Conservation (phyloP, 306 rosid species). For the Comarum palustre region DNA sequence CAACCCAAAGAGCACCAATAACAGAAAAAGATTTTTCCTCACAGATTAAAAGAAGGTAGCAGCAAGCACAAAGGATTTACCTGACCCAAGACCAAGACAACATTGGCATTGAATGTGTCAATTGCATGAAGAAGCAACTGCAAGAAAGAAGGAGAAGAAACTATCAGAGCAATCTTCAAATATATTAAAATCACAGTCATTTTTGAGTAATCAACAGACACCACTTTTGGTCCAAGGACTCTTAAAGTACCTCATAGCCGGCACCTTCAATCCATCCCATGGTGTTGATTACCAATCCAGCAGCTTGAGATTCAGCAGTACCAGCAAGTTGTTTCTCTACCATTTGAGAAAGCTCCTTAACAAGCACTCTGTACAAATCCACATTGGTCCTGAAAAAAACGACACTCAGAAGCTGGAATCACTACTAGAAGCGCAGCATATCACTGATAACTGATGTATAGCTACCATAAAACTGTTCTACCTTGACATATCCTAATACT, state of each 20-base stretch:
- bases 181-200: slow-evolving; percentile 1
- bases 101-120: slow-evolving; percentile 73
- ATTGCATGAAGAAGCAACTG: slow-evolving; percentile 94
- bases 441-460: slow-evolving; percentile 14
- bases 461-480: not conserved
- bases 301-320: slow-evolving; percentile 82
- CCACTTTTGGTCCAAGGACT: not conserved
- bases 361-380: slow-evolving; percentile 81
- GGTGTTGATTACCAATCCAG: slow-evolving; percentile 96
- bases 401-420: slow-evolving; percentile 5
- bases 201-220: not conserved
- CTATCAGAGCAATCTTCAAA: slow-evolving; percentile 10
- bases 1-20: too few species aligned
- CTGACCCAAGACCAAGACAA: slow-evolving; percentile 94
- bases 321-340: slow-evolving; percentile 81
- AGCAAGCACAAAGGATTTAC: slow-evolving; percentile 33
- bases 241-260: slow-evolving; percentile 75
- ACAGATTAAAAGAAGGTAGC: not conserved
- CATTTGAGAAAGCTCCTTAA: slow-evolving; percentile 81
- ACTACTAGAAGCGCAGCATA: slow-evolving; percentile 2
- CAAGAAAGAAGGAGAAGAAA: slow-evolving; percentile 27
- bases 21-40: slow-evolving; percentile 1
- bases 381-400: slow-evolving; percentile 58
- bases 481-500: not conserved
- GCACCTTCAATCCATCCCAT: slow-evolving; percentile 99